phyloP scores from a whole-genome alignment of 768 basidiomycete species.

The Phlegmacium glaucopus region DNA sequence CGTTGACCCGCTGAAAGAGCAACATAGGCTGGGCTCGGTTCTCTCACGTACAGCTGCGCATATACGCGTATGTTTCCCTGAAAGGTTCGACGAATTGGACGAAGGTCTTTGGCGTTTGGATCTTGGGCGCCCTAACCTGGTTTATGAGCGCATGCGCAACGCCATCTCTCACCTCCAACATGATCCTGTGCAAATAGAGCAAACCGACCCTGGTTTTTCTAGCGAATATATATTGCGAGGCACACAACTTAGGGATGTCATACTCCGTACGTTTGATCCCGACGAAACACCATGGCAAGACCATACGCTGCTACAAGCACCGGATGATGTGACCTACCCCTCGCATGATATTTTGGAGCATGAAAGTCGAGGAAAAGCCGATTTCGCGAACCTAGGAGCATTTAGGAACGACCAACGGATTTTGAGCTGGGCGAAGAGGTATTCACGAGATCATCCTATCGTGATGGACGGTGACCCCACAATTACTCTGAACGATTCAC shows the following conservation, averaged over 20 bases:
- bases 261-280: too few species aligned
- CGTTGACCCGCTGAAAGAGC: conserved; percentile 57
- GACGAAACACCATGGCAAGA: too few species aligned
- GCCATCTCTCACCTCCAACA: conserved; percentile 58
- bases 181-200: conserved; percentile 46
- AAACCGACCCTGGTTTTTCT: conserved; percentile 21
- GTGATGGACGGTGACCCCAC: conserved; percentile 76
- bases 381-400: conserved; percentile 22
- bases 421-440: conserved; percentile 72
- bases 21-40: conserved; percentile 52
- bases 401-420: conserved; percentile 70
- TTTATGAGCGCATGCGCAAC: conserved; percentile 63
- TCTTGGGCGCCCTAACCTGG: conserved; percentile 62
- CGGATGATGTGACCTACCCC: too few species aligned
- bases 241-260: conserved; percentile 18
- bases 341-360: too few species aligned
- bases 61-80: conserved; percentile 56
- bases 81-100: conserved; percentile 36
- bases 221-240: conserved; percentile 61
- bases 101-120: conserved; percentile 66
- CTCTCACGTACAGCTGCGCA: conserved; percentile 46
- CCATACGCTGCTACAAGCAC: too few species aligned
- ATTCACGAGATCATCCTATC: conserved; percentile 50
- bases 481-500: conserved; percentile 70
- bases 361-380: too few species aligned